These are phyloP conservation scores for Aspergillus calidoustus DNA, from an alignment of 2,329 filamentous ascomycete species.

Conservation along the genomic window DNA sequence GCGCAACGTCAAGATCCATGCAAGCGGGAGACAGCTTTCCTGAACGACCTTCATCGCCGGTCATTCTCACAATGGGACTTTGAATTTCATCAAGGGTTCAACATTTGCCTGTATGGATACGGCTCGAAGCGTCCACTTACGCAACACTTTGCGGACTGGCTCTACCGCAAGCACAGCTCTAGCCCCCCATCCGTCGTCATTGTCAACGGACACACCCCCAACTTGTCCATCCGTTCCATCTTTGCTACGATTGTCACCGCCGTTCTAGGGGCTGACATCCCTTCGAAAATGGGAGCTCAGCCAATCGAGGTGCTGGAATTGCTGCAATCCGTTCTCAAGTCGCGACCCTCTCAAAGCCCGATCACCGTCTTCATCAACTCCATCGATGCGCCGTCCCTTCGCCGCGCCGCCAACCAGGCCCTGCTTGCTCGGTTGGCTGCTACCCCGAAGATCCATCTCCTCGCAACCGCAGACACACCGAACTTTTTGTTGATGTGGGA, in stretches of 20 bases:
- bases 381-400: constrained; percentile 78
- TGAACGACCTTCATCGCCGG: constrained; percentile 75
- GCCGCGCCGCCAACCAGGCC: constrained; percentile 70
- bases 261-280: constrained; percentile 51
- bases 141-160: constrained; percentile 73
- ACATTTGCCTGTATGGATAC: constrained; percentile 88
- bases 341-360: constrained; percentile 44
- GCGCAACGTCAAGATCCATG: constrained; percentile 71
- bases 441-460: constrained; percentile 71
- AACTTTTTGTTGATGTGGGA: constrained; percentile 91
- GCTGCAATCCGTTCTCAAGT: constrained; percentile 65
- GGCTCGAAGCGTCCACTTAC: constrained; percentile 83
- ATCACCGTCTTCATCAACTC: constrained; percentile 82
- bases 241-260: constrained; percentile 67
- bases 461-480: constrained; percentile 85
- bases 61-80: constrained; percentile 93
- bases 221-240: constrained; percentile 50
- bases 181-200: constrained; percentile 69
- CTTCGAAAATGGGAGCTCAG: constrained; percentile 64
- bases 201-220: constrained; percentile 76
- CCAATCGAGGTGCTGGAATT: constrained; percentile 70
- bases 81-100: constrained; percentile 84
- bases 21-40: constrained; percentile 68
- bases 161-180: constrained; percentile 55
- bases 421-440: constrained; percentile 77